Evolutionary conservation across 192 early-diverging fungal genomes (phyloP).

Genomic region (Entophlyctis helioformis): DNA sequence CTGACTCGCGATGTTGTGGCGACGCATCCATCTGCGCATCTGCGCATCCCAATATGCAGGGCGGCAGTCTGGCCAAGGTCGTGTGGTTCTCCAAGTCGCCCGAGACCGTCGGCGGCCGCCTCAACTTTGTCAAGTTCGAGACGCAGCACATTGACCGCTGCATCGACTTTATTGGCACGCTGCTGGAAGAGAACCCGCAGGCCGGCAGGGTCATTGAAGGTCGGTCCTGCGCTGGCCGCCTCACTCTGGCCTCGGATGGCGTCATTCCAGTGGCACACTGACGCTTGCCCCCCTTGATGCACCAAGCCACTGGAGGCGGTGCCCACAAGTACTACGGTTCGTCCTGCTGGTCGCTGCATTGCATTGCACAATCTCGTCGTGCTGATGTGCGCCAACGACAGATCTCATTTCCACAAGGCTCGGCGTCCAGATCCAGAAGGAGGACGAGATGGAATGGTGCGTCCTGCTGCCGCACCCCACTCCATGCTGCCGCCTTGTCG

Average conservation of each 20-base stretch:
- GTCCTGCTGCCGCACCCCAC: not conserved
- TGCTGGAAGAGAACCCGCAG: conserved; percentile 38
- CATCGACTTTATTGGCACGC: conserved; percentile 63
- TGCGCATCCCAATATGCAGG: conserved; percentile 10
- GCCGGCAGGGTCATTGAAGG: conserved; percentile 14
- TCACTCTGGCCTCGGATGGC: not conserved
- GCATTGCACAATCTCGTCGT: not conserved
- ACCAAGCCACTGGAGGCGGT: conserved; percentile 86
- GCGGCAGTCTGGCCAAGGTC: conserved; percentile 47
- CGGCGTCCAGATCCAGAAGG: conserved; percentile 63
- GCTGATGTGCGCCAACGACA: not conserved
- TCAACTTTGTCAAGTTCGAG: conserved; percentile 91
- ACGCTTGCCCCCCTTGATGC: conserved; percentile 33
- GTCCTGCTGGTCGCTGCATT: not conserved
- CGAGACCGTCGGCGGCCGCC: conserved; percentile 57
- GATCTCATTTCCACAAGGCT: conserved; percentile 49
- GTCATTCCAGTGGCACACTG: not conserved
- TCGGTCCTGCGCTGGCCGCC: not conserved
- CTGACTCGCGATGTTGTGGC: not conserved
- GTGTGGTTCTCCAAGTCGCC: conserved; percentile 41
- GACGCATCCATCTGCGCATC: not conserved
- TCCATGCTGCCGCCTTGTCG: no score
- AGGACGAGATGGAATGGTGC: conserved; percentile 87
- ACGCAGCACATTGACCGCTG: conserved; percentile 85
- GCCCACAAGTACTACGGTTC: conserved; percentile 60